Conservation (phyloP, 495 filamentous ascomycete species). For the Aspergillus coremiiformis region DNA sequence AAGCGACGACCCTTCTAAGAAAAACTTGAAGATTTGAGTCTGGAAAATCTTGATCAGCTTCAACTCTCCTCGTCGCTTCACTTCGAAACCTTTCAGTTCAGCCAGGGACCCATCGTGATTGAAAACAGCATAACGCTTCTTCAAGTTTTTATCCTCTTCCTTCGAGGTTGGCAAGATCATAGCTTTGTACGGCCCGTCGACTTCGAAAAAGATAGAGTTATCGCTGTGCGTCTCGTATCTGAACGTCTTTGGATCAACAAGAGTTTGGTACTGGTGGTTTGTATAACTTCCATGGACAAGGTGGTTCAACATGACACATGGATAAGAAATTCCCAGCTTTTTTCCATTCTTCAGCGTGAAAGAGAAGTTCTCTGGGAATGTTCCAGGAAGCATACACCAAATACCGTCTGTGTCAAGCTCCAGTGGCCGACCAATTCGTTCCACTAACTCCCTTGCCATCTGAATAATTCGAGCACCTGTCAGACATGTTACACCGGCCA, state of each 20-base stretch:
- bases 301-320: conserved; percentile 99
- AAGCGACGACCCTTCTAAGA: conserved; percentile 81
- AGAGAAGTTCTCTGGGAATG: conserved; percentile 93
- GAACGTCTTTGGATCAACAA: conserved; percentile 70
- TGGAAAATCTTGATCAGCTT: conserved; percentile 99
- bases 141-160: conserved; percentile 98
- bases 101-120: conserved; percentile 94
- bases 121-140: conserved; percentile 98
- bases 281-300: conserved; percentile 93
- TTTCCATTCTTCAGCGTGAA: conserved; percentile 94
- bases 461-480: conserved; percentile 98
- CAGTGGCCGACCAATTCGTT: conserved; percentile 84
- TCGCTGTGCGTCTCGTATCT: conserved; percentile 94
- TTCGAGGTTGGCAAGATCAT: conserved; percentile 98
- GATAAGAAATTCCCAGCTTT: conserved; percentile 91
- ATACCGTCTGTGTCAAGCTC: conserved; percentile 99
- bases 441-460: conserved; percentile 88
- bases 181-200: conserved; percentile 93
- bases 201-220: conserved; percentile 99
- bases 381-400: conserved; percentile 98
- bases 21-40: conserved; percentile 98
- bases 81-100: conserved; percentile 97
- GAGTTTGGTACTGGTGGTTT: conserved; percentile 91
- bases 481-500: conserved; percentile 97
- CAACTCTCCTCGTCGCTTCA: conserved; percentile 95